A percentile compares a stretch with the other conserved stretches of the same genome.
These are phyloP conservation scores for Tephrocybe sp. DNA, from an alignment of 768 basidiomycete species.

Conservation along the genomic window DNA sequence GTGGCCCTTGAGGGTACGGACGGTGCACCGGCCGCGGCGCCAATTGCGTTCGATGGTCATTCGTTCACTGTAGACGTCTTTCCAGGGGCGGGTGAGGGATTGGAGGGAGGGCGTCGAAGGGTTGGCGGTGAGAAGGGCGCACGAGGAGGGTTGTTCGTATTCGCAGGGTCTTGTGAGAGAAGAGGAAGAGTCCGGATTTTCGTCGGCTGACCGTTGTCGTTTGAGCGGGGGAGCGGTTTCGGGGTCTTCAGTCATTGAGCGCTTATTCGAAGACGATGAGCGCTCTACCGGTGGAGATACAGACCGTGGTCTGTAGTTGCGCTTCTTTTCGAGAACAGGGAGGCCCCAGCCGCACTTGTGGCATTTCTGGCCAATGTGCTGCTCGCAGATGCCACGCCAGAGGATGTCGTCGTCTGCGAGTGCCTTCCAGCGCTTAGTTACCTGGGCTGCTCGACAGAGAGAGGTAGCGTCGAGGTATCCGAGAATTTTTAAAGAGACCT, in stretches of 20 bases:
- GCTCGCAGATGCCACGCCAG: constrained; percentile 96
- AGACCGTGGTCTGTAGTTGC: constrained; percentile 41
- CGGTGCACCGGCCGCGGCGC: constrained; percentile 88
- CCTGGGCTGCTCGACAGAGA: constrained; percentile 91
- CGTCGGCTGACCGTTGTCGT: constrained; percentile 44
- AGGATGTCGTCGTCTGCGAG: constrained; percentile 95
- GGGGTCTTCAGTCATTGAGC: constrained; percentile 33
- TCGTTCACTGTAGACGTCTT: constrained; percentile 97
- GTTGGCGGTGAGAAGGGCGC: constrained; percentile 30
- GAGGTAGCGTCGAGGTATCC: constrained; percentile 90
- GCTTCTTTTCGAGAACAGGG: constrained; percentile 81
- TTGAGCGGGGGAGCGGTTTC: constrained; percentile 43
- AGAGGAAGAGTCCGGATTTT: constrained; percentile 13
- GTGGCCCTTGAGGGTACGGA: constrained; percentile 87
- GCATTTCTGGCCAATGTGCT: constrained; percentile 97
- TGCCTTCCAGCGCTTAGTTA: constrained; percentile 77
- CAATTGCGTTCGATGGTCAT: constrained; percentile 96
- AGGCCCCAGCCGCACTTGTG: constrained; percentile 97
- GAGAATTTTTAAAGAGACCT: constrained; percentile 85
- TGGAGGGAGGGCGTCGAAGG: constrained; percentile 25
- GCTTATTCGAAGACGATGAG: constrained; percentile 31
- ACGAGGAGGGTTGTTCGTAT: constrained; percentile 11
- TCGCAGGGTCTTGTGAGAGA: constrained; percentile 14
- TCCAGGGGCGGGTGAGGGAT: constrained; percentile 87
- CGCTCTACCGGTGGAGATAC: constrained; percentile 16